phyloP scores from a whole-genome alignment of 306 rosid genomes.

The Dryas alaskensis region DNA sequence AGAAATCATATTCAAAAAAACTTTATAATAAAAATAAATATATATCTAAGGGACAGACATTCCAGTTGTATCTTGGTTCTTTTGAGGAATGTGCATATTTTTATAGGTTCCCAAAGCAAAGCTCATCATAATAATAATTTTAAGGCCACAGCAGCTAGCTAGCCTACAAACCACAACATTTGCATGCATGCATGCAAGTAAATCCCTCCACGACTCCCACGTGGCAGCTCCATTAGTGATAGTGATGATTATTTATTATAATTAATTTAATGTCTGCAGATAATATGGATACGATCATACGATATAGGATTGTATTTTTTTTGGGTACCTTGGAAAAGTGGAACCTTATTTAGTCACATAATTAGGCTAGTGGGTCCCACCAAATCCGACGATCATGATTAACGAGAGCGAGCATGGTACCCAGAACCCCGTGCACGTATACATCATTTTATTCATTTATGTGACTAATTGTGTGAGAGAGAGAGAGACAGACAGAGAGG shows the following conservation, averaged over 20 bases:
- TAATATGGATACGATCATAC: no score
- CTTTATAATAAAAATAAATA: not conserved
- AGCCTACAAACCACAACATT: constrained; percentile 9
- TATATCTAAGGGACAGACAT: constrained; percentile 61
- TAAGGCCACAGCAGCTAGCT: not conserved
- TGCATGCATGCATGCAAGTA: constrained; percentile 74
- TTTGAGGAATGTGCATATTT: constrained; percentile 65
- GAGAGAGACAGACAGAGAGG: constrained; percentile 9
- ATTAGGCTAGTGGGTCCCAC: constrained; percentile 51
- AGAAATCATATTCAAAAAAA: not conserved
- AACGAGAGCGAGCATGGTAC: constrained; percentile 3
- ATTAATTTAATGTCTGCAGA: no score
- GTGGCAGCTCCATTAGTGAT: constrained; percentile 51
- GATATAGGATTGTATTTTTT: no score
- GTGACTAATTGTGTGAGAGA: no score
- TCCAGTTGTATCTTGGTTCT: constrained; percentile 94
- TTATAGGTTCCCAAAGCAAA: constrained; percentile 35
- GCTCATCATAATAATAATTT: constrained; percentile 30
- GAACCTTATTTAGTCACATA: constrained; percentile 10
- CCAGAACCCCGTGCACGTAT: no score
- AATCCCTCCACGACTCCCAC: constrained; percentile 49
- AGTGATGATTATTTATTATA: constrained; percentile 24
- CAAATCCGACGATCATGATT: constrained; percentile 78
- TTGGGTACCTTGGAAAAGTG: constrained; percentile 53
- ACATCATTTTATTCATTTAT: no score